Percentiles rank a stretch among this genome's conserved stretches.
phyloP scores from a whole-genome alignment of 768 basidiomycete genomes.

The Russula virescens region DNA sequence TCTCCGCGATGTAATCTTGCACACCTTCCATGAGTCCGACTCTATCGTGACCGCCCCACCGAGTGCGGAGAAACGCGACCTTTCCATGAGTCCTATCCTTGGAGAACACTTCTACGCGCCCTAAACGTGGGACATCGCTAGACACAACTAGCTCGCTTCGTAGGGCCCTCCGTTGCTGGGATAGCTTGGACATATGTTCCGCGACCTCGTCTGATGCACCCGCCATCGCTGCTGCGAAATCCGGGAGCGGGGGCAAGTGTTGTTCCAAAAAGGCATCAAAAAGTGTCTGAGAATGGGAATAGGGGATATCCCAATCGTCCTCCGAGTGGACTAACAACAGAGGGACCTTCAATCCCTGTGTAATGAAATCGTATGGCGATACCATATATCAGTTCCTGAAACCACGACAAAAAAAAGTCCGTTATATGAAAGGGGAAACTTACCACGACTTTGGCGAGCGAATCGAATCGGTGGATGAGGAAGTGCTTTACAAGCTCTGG shows the following conservation, averaged over 20 bases:
- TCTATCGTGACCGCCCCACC: slow-evolving; percentile 53
- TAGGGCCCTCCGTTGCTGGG: slow-evolving; percentile 35
- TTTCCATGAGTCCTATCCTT: slow-evolving; percentile 34
- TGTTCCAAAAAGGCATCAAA: slow-evolving; percentile 65
- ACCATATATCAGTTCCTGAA: background rate
- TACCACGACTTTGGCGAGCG: slow-evolving; percentile 55
- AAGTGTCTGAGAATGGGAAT: slow-evolving; percentile 59
- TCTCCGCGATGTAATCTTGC: slow-evolving; percentile 46
- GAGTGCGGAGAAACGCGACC: slow-evolving; percentile 52
- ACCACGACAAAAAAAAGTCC: background rate
- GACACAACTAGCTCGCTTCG: slow-evolving; percentile 44
- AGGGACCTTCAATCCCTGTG: slow-evolving; percentile 59
- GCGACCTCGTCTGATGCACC: slow-evolving; percentile 41
- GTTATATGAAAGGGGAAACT: slow-evolving; percentile 22
- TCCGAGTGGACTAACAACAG: slow-evolving; percentile 69
- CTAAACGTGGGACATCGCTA: slow-evolving; percentile 43
- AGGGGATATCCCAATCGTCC: slow-evolving; percentile 70
- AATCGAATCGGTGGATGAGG: slow-evolving; percentile 55
- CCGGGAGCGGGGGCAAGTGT: slow-evolving; percentile 41
- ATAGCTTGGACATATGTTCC: slow-evolving; percentile 35
- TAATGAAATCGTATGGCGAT: background rate
- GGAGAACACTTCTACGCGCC: slow-evolving; percentile 50
- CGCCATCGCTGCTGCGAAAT: slow-evolving; percentile 31
- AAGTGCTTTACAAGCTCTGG: slow-evolving; percentile 51
- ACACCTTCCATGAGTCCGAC: slow-evolving; percentile 61